phyloP scores from a whole-genome alignment of 768 basidiomycete genomes.

The Lactarius vividus region DNA sequence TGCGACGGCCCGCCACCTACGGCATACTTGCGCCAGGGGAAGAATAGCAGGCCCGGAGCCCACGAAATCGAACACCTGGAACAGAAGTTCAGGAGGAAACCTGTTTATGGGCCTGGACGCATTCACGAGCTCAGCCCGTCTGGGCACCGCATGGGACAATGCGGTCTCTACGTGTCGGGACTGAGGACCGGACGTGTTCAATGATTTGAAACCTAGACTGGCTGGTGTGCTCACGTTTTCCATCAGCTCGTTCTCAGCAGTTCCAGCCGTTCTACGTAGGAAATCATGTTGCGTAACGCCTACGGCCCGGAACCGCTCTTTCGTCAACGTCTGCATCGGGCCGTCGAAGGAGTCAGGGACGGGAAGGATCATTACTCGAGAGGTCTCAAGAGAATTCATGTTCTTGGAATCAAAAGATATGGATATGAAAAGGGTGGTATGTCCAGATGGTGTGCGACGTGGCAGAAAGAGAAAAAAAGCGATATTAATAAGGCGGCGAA shows the following conservation, averaged over 20 bases:
- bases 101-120: neutral
- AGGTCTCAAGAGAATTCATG: neutral
- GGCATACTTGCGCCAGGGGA: neutral
- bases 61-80: slow-evolving; percentile 1
- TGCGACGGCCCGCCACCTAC: neutral
- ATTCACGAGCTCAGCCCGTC: neutral
- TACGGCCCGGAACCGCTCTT: neutral
- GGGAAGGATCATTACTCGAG: neutral
- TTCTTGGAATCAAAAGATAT: neutral
- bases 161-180: neutral
- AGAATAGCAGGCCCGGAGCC: slow-evolving; percentile 5
- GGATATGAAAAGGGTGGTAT: neutral
- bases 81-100: slow-evolving; percentile 5
- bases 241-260: neutral
- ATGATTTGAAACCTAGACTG: neutral
- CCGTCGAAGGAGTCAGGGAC: neutral
- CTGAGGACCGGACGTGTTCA: neutral
- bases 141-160: slow-evolving; percentile 3
- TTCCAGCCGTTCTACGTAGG: neutral
- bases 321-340: neutral
- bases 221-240: neutral
- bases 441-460: neutral
- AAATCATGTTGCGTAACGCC: slow-evolving; percentile 1
- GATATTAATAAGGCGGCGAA: neutral
- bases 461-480: neutral